Percentiles rank a stretch among this genome's conserved stretches.
Conservation (phyloP, 2,329 filamentous ascomycete genomes). For the Beauveria sp. region DNA sequence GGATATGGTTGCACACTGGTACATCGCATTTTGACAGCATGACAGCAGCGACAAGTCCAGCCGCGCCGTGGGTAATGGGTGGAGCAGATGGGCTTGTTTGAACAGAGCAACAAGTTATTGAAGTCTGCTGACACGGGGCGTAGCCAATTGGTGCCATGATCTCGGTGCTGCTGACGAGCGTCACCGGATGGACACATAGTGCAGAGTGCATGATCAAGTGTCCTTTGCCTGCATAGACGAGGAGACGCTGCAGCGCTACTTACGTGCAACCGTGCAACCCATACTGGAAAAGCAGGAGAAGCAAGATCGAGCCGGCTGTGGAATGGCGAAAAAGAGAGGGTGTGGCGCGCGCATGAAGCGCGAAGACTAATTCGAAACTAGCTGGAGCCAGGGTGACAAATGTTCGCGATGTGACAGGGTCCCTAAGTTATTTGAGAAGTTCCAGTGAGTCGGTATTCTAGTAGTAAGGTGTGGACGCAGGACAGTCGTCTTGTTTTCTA, state of each 20-base stretch:
- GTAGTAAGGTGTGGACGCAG: too few relatives aligned
- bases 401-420: too few relatives aligned
- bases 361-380: background rate
- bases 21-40: background rate
- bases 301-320: background rate
- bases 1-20: background rate
- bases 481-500: too few relatives aligned
- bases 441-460: too few relatives aligned
- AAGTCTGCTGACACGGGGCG: background rate
- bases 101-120: background rate
- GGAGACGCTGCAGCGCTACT: background rate
- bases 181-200: background rate
- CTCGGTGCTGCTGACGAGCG: background rate
- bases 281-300: background rate
- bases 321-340: background rate
- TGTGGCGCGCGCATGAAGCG: background rate
- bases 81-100: background rate
- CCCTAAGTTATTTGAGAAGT: too few relatives aligned
- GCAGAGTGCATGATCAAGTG: constrained; percentile 5
- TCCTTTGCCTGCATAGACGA: background rate
- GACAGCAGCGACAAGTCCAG: background rate
- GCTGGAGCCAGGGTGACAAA: background rate
- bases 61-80: background rate
- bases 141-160: background rate
- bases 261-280: background rate